These are phyloP conservation scores for Cryptosporidium canis DNA, from an alignment of 169 alveolate genomes.

Conservation along the genomic window DNA sequence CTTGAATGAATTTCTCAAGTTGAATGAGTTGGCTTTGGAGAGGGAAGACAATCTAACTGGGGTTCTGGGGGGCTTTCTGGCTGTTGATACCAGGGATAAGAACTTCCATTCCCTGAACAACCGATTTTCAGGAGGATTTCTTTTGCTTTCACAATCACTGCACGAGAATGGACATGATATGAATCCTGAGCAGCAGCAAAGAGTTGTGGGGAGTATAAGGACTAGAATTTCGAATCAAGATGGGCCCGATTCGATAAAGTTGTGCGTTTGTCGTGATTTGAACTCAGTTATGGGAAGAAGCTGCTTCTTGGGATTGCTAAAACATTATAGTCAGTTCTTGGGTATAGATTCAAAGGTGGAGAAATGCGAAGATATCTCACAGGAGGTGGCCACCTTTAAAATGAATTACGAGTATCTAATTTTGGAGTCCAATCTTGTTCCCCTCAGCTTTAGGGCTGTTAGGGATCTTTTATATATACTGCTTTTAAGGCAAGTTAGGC, in stretches of 20 bases:
- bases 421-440: slow-evolving; percentile 20
- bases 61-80: not conserved
- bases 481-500: not conserved
- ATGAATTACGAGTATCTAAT: slow-evolving; percentile 6
- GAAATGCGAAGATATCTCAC: not conserved
- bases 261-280: slow-evolving; percentile 32
- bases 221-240: not conserved
- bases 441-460: slow-evolving; percentile 5
- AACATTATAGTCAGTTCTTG: not conserved
- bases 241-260: not conserved
- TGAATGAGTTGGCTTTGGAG: not conserved
- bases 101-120: slow-evolving; percentile 43
- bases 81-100: slow-evolving; percentile 28
- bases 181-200: not conserved
- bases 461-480: slow-evolving; percentile 20
- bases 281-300: slow-evolving; percentile 9
- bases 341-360: not conserved
- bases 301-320: not conserved
- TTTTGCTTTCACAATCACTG: not conserved
- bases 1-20: not conserved
- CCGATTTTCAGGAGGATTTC: slow-evolving; percentile 11
- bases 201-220: not conserved
- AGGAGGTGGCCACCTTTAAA: not conserved
- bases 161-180: not conserved
- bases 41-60: slow-evolving; percentile 10